Evolutionary conservation across 345 rosid species (phyloP), one percentile per base, ranked within the genome.

Genomic region (Aquilaria malaccensis): DNA sequence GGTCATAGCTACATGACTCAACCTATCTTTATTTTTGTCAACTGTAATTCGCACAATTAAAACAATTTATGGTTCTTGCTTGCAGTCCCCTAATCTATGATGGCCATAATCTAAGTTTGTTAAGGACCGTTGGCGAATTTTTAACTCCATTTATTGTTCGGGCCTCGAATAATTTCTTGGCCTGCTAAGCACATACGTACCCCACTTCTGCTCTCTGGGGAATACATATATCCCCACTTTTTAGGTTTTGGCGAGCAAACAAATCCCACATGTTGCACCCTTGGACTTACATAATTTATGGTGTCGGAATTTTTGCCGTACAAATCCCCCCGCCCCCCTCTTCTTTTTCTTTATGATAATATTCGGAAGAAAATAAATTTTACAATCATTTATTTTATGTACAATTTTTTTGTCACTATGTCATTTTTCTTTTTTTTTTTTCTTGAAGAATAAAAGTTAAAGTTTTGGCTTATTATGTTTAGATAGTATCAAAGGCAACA

Each of bases 251-350:
- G 12, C 45, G 50, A 61, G 52, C 33, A 37, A 3, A 22, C 11
- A 52, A 30, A 11, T 58, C 66, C 66, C 50, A 52, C 58, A 47
- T 13, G 41, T 41, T 37, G 51, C 58, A 11, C 50, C 48, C 51
- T 30, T 37, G 65, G 29, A 14, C n/a, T 6, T 10, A 55, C 45
- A 12, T 22, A 64, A 45, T 43, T 29, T 30, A 63, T 59, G 11
- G 52, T 63, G 43, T 52, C 33, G 45, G 53, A 52, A 67, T 67
- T 59, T 33, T 15, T 11, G 48, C 47, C 62, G 11, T 59, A n/a
- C 9, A 12, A 11, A 32, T 33, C 60, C 53, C 48, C 59, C 49
- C 11, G 3, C 51, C 9, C 41, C 41, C 51, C 30, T 10, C 59
- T 30, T 50, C 64, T 45, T 32, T 13, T 46, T 58, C 45, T 29